Base-by-base conservation (phyloP, 2,329 filamentous ascomycete genomes). In the Colletotrichum abscissum region DNA sequence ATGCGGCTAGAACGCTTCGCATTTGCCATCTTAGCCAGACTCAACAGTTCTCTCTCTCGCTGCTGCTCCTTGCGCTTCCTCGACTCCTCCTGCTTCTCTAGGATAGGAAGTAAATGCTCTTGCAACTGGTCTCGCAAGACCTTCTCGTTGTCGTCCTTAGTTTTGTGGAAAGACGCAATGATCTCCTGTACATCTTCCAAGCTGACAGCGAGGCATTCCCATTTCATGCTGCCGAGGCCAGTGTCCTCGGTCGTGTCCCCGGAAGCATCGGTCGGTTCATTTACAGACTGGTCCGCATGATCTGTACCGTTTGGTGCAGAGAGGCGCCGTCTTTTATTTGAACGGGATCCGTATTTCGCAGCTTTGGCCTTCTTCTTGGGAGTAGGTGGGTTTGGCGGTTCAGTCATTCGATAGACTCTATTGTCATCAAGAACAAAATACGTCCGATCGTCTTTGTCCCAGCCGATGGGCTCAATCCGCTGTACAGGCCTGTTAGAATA, bases 401-500 rank as follows among this genome's bases (percentile, higher is more conserved):
- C 94, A n/a, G 94, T 95, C 74, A 93, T 88, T 69, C 95, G 93
- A 81, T 99, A 99, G 55, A 99, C 87, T 75, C 97, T 91, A 78
- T 98, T 97, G 81, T 99, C 97, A 78, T 98, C 96, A 4, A 99
- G 89, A 3, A 98, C 92, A 79, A 93, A 97, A 80, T 98, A 97
- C 46, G 92, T 92, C 49, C 95, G 92, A 76, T 97, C 95, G 59
- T 98, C 88, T 26, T 91, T 88, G 81, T 99, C 97, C 91, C 95
- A 98, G 11, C 97, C 97, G 75, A 93, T 92, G 0, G 94, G 93
- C 78, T 96, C 94, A 76, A 97, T 95, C 73, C 92, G 87, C 91
- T 93, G 66, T 24, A 16, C 19, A 24, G 28, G 5, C 22, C 19
- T 30, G 46, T 73, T 24, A 16, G 24, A 42, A 24, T 30, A 11